A percentile compares a stretch with the other conserved stretches of the same genome.
phyloP scores from a whole-genome alignment of 208 protist genomes.

The Acanthamoeba triangularis region DNA sequence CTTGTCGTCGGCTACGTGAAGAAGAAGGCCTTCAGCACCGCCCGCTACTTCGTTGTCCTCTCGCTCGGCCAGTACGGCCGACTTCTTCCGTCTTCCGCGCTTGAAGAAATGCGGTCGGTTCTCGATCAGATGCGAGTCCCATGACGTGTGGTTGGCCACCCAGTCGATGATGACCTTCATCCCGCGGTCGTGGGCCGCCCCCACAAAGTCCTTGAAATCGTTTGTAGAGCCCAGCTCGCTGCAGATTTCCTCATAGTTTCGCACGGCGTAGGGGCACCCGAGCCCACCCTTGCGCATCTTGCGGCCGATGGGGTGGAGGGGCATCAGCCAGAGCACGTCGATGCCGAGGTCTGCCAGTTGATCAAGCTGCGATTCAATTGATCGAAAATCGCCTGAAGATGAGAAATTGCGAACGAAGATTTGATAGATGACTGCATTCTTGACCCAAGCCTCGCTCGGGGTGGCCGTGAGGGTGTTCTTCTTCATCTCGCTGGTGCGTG shows the following conservation, averaged over 20 bases:
- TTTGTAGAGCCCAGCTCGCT: not conserved
- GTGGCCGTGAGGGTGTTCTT: no score
- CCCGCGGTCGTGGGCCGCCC: not conserved
- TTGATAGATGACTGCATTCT: not conserved
- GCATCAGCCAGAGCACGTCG: conserved; percentile 1
- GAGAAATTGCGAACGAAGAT: conserved; percentile 24
- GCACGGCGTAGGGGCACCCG: not conserved
- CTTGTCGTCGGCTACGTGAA: no score
- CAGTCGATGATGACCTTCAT: conserved; percentile 15
- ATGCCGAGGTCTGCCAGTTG: not conserved
- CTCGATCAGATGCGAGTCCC: not conserved
- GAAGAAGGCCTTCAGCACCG: no score
- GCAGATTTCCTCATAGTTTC: conserved; percentile 4
- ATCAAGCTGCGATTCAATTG: not conserved
- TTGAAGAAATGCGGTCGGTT: not conserved
- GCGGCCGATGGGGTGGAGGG: not conserved
- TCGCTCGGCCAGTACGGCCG: not conserved
- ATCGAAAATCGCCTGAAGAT: not conserved
- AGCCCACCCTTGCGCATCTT: not conserved
- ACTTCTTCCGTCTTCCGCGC: not conserved
- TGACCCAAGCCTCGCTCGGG: not conserved
- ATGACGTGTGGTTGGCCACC: conserved; percentile 29
- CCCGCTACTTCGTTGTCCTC: not conserved
- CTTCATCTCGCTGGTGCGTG: no score
- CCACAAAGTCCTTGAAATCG: not conserved